These are phyloP conservation scores for Glaciozyma martinii DNA, from an alignment of 768 basidiomycete genomes.

Conservation along the genomic window DNA sequence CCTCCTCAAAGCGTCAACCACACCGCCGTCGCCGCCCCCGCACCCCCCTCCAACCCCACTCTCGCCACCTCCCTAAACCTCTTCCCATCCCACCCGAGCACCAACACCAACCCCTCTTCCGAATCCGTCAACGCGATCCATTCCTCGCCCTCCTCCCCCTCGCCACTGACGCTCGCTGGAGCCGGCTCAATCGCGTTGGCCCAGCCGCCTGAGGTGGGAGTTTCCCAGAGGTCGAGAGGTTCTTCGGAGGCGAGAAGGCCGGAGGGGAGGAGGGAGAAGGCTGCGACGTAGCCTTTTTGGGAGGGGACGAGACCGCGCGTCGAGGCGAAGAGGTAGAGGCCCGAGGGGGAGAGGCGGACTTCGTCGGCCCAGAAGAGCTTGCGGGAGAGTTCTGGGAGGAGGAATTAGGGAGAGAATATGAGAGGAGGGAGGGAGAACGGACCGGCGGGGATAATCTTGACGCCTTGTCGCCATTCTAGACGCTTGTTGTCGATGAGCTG, in stretches of 20 bases:
- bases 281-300: conserved; percentile 33
- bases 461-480: conserved; percentile 22
- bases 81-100: conserved; percentile 23
- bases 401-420: background rate
- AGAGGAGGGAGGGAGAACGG: background rate
- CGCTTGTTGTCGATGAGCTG: conserved; percentile 10
- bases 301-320: conserved; percentile 29
- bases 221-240: conserved; percentile 27
- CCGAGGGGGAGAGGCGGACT: conserved; percentile 27
- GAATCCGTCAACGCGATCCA: conserved; percentile 34
- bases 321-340: conserved; percentile 33
- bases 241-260: conserved; percentile 10
- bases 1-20: conserved; percentile 8
- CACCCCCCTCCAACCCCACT: conserved; percentile 2
- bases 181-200: conserved; percentile 36
- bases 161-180: conserved; percentile 2
- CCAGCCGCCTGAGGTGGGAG: conserved; percentile 36
- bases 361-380: conserved; percentile 10
- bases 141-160: conserved; percentile 7
- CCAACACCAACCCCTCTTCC: conserved; percentile 33
- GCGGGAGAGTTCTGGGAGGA: background rate
- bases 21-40: conserved; percentile 24
- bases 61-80: conserved; percentile 12
- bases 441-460: conserved; percentile 31
- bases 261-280: conserved; percentile 17